Evolutionary conservation across 768 basidiomycete genomes (phyloP).

Genomic region (Amanita rimosa): DNA sequence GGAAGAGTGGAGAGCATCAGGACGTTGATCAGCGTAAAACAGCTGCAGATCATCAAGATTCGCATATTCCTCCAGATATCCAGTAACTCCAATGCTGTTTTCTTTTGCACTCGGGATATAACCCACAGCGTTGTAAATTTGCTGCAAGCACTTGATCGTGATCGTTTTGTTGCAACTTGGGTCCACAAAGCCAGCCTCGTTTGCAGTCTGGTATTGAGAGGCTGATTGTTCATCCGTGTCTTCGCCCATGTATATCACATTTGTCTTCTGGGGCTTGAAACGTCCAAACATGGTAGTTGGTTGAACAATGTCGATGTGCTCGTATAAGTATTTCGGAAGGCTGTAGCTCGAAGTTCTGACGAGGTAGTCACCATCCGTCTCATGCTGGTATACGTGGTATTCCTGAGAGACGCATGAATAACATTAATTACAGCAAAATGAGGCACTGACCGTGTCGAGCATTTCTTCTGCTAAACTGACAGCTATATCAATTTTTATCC

Average conservation of each 20-base stretch:
- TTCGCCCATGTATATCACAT: conserved; percentile 19
- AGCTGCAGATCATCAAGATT: conserved; percentile 38
- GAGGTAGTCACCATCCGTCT: conserved; percentile 32
- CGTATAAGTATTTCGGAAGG: conserved; percentile 43
- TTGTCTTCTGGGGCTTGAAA: conserved; percentile 32
- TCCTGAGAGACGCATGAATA: conserved; percentile 12
- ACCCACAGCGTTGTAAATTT: conserved; percentile 41
- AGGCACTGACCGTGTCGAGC: conserved; percentile 39
- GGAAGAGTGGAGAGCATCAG: conserved; percentile 32
- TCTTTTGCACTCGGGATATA: conserved; percentile 28
- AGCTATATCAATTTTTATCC: conserved; percentile 52
- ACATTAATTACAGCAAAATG: not conserved
- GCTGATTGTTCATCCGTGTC: conserved; percentile 7
- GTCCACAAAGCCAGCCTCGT: conserved; percentile 28
- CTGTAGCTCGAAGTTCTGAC: conserved; percentile 58
- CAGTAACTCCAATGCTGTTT: conserved; percentile 43
- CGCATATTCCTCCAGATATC: conserved; percentile 39
- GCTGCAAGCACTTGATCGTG: conserved; percentile 40
- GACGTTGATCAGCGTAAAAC: conserved; percentile 35
- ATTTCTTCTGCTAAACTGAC: conserved; percentile 54
- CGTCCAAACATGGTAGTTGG: conserved; percentile 61
- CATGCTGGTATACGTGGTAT: conserved; percentile 44
- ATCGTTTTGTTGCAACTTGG: conserved; percentile 36
- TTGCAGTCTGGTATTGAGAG: conserved; percentile 10
- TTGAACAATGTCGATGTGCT: conserved; percentile 54